Evolutionary conservation across 768 basidiomycete genomes (phyloP), one percentile per base, ranked within the genome.

Genomic region (Hypsizygus marmoreus): DNA sequence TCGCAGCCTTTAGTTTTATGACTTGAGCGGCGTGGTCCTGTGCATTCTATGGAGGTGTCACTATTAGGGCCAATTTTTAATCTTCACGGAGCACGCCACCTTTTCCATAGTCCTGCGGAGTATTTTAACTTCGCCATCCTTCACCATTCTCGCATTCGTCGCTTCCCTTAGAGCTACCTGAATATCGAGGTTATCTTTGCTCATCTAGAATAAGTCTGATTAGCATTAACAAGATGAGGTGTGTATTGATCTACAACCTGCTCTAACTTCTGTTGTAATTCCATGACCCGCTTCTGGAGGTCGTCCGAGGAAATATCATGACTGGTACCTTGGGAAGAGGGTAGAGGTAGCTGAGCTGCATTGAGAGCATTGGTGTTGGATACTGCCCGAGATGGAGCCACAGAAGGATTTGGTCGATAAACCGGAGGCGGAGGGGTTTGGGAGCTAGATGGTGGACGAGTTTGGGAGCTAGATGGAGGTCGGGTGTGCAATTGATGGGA

Each of bases 41-140:
- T 32, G 75, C 67, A 40, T 70, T 74, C 86, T 88, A 45, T 16
- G 13, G 16, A 17, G 31, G 38, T 20, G 4, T 26, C 17, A 40
- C 26, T 36, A 32, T 45, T 30, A 38, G 17, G 20, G 6, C 16
- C 25, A 7, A 29, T 6, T 25, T 32, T 17, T 31, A 45, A 17
- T 22, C 30, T 8, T 7, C 36, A 19, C 30, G 7, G 20, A 16
- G 11, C 4, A 17, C 36, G 53, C 40, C 55, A 85, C 88, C 74
- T 84, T 85, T 54, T 87, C 83, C 8, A 86, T 76, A n/a, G 65
- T 76, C 52, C 79, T 80, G 53, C 87, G 71, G 40, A 91, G 60
- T 30, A 84, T 79, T 12, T 73, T 73, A 5, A 85, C 85, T 67
- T 91, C 88, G 4, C 88, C 88, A 23, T 86, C 81, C 57, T 82